Percentiles rank a stretch among this genome's conserved stretches.
phyloP scores from a whole-genome alignment of 768 basidiomycete species.

The Zangia roseola region DNA sequence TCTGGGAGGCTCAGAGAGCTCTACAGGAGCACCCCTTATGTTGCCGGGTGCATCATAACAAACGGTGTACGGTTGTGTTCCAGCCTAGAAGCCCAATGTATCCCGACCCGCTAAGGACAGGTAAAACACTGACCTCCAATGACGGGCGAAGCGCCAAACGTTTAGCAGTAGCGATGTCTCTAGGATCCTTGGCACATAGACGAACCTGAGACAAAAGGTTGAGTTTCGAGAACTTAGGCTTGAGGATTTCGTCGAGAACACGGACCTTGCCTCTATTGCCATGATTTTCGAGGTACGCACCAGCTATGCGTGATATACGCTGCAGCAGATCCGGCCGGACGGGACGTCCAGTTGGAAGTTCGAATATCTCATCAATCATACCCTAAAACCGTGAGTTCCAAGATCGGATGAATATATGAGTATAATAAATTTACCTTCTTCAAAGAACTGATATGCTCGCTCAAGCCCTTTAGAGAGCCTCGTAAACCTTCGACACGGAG shows the following conservation, averaged over 20 bases:
- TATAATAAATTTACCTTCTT: constrained; percentile 41
- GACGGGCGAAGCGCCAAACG: constrained; percentile 52
- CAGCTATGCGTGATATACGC: constrained; percentile 65
- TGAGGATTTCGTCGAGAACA: not conserved
- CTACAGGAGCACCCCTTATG: constrained; percentile 25
- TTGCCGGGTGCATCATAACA: constrained; percentile 33
- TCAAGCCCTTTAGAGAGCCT: constrained; percentile 48
- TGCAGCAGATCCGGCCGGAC: constrained; percentile 50
- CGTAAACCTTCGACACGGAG: constrained; percentile 59
- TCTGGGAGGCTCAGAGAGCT: constrained; percentile 32
- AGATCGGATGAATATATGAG: not conserved
- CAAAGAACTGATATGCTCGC: constrained; percentile 45
- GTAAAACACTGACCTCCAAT: constrained; percentile 44
- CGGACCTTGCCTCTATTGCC: constrained; percentile 44
- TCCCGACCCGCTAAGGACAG: constrained; percentile 4
- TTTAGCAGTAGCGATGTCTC: constrained; percentile 44
- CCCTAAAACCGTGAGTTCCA: constrained; percentile 12
- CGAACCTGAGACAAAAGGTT: constrained; percentile 43
- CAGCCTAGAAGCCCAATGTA: constrained; percentile 12
- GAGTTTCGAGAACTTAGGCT: not conserved
- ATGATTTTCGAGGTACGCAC: constrained; percentile 58
- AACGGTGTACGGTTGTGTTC: constrained; percentile 15
- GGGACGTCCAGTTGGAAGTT: constrained; percentile 44
- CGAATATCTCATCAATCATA: constrained; percentile 33
- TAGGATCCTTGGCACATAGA: constrained; percentile 48